Conservation (phyloP, 139 green algal species). For the Spirogloea muscicola region DNA sequence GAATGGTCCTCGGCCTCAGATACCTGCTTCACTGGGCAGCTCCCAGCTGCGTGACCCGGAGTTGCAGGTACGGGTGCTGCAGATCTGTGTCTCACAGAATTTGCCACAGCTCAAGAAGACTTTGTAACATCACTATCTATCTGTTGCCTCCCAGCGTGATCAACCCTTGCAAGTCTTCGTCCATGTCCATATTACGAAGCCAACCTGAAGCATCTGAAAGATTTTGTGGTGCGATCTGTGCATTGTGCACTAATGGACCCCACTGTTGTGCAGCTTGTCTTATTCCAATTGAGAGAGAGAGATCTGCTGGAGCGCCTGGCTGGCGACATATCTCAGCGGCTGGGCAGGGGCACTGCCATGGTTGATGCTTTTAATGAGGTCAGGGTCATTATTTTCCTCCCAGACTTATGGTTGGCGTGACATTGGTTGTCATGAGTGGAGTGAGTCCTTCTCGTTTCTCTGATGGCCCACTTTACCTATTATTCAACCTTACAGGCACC, state of each 20-base stretch:
- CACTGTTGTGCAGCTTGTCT: slow-evolving; percentile 19
- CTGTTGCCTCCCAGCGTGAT: too few species aligned
- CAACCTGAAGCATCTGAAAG: too few species aligned
- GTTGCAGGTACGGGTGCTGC: slow-evolving; percentile 23
- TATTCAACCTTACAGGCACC: too few species aligned
- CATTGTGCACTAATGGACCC: too few species aligned
- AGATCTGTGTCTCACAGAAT: neutral
- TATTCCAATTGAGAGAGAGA: slow-evolving; percentile 38
- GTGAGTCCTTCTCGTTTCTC: too few species aligned
- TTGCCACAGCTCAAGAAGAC: neutral
- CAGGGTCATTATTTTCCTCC: too few species aligned
- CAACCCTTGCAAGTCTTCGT: too few species aligned
- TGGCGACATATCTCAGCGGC: neutral
- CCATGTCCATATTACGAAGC: too few species aligned
- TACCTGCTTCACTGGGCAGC: slow-evolving; percentile 1
- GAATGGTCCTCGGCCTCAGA: neutral
- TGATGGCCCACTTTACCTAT: too few species aligned
- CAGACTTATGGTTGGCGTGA: too few species aligned
- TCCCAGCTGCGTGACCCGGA: slow-evolving; percentile 1
- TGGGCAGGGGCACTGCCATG: neutral
- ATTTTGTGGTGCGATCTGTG: too few species aligned
- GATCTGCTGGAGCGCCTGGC: slow-evolving; percentile 40
- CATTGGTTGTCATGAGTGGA: too few species aligned
- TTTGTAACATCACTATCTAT: neutral
- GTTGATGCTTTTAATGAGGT: slow-evolving; percentile 42